Evolutionary conservation across 1,139 yeast genomes (phyloP), one percentile per base, ranked within the genome.

Genomic region (Magnusiomyces suaveolens): DNA sequence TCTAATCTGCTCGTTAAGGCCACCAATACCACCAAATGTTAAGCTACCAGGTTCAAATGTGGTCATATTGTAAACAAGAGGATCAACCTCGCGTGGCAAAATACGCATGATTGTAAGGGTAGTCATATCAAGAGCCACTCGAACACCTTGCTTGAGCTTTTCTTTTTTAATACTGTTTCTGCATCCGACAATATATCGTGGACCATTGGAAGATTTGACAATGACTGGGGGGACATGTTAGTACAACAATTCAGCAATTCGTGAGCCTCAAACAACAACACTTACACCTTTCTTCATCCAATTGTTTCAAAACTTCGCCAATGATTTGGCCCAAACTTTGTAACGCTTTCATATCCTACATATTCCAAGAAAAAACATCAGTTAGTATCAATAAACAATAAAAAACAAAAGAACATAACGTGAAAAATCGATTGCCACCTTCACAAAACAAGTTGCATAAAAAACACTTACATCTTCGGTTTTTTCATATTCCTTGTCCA

Each of bases 291-390:
- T 94, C 98, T 53, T 88, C 96, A 61, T 90, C 96, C 66, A 94
- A 76, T 70, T 90, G 97, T 71, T 94, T 94, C 74, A 94, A 80
- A 26, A 94, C 96, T 71, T 94, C 98, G 53, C 99, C 99, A 62
- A 94, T 87, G 66, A 94, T 84, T 72, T 94, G 99, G 2, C 99
- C 99, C 60, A 94, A 96, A 59, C 95, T 85, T 72, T 94, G 99
- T 62, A 94, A 78, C 2, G 98, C 97, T 72, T 89, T 90, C 69
- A 92, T 92, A 66, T 92, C 97, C 68, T 65, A 32, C 14, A 24
- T 23, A 25, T 8, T 43, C n/a, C 3, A 43, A 43, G 18, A 4
- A 4, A 16, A 38, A 38, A 16, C 36, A 12, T 29, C n/a, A 12
- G 36, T 29, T 29, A 29, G 36, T 29, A 29, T 29, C 36, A 8